phyloP scores from a whole-genome alignment of 2,329 filamentous ascomycete species.

The Epicoccum sorghinum region DNA sequence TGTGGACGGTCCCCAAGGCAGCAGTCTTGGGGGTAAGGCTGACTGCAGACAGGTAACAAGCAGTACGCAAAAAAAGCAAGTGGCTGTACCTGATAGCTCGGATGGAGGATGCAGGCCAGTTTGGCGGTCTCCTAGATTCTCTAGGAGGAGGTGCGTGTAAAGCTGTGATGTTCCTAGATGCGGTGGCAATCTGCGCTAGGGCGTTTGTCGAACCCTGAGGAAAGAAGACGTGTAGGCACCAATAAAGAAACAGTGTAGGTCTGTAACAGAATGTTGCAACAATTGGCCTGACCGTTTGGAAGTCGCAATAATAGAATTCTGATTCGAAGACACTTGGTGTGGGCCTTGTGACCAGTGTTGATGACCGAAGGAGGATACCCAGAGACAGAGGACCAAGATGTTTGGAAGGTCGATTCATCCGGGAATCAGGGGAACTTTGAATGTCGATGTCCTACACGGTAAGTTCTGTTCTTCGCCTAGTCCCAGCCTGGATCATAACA shows the following conservation, averaged over 20 bases:
- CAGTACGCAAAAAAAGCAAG: slow-evolving; percentile 19
- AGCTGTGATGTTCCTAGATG: slow-evolving; percentile 19
- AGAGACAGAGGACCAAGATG: slow-evolving; percentile 44
- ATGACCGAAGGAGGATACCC: slow-evolving; percentile 32
- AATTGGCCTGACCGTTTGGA: slow-evolving; percentile 24
- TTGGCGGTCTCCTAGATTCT: slow-evolving; percentile 37
- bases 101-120: slow-evolving; percentile 44
- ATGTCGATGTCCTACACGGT: slow-evolving; percentile 37
- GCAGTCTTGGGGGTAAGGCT: slow-evolving; percentile 28
- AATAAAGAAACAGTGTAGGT: slow-evolving; percentile 26
- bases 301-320: slow-evolving; percentile 23
- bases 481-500: slow-evolving; percentile 35
- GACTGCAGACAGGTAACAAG: slow-evolving; percentile 18
- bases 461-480: slow-evolving; percentile 36
- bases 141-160: slow-evolving; percentile 12
- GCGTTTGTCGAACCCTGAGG: slow-evolving; percentile 14
- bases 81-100: slow-evolving; percentile 46
- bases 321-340: slow-evolving; percentile 31
- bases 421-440: slow-evolving; percentile 46
- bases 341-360: slow-evolving; percentile 40
- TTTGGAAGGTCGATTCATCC: slow-evolving; percentile 46
- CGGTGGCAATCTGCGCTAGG: slow-evolving; percentile 5
- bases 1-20: slow-evolving; percentile 28
- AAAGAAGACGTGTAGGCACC: slow-evolving; percentile 21
- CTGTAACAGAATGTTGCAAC: slow-evolving; percentile 32